Conservation (phyloP, 164 flowering plant genomes). For the Liriodendron chinense region DNA sequence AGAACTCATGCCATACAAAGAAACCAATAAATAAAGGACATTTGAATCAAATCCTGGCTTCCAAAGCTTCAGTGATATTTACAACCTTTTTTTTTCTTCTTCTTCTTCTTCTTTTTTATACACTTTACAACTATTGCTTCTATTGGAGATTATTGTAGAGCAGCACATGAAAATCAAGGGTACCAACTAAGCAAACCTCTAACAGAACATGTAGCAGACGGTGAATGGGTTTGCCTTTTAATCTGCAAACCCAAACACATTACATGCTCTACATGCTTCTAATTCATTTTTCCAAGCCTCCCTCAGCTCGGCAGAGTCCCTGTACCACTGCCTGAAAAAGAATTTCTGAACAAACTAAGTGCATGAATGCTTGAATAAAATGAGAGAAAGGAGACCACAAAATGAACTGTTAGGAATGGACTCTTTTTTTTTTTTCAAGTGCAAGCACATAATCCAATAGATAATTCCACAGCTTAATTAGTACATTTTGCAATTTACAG, state of each 20-base stretch:
- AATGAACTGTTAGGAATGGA: not conserved
- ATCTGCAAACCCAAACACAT: conserved; percentile 19
- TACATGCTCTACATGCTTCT: conserved; percentile 15
- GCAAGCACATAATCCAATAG: not conserved
- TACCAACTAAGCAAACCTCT: conserved; percentile 32
- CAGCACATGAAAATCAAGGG: conserved; percentile 15
- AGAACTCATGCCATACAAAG: not conserved
- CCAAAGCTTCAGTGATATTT: not conserved
- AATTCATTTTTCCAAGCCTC: conserved; percentile 32
- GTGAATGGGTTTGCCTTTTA: conserved; percentile 26
- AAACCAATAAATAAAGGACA: not conserved
- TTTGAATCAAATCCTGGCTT: not conserved
- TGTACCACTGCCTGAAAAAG: conserved; percentile 29
- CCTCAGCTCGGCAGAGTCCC: conserved; percentile 25
- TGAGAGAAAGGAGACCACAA: not conserved
- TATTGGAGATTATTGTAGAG: not conserved
- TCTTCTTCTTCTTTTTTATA: not conserved
- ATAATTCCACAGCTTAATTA: not conserved
- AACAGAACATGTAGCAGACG: conserved; percentile 25
- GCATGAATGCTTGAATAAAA: not conserved
- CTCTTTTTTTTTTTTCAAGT: not conserved
- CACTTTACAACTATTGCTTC: not conserved
- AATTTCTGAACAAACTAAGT: not conserved
- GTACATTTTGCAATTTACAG: not conserved
- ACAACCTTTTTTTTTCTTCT: not conserved